phyloP scores from a whole-genome alignment of 768 basidiomycete genomes.

The Tremella mesenterica region DNA sequence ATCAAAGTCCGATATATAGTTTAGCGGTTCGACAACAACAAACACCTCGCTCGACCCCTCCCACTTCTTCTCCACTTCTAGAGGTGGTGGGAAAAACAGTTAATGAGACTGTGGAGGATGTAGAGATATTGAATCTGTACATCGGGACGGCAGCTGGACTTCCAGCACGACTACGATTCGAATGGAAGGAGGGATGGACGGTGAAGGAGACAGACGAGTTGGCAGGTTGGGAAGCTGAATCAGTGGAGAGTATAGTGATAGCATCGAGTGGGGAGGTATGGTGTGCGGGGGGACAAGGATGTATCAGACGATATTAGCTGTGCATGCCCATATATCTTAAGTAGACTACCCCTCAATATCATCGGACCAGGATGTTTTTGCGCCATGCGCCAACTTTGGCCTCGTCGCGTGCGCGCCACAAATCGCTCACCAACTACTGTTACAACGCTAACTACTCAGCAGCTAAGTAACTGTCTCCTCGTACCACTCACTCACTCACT shows the following conservation, averaged over 20 bases:
- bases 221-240: conserved; percentile 41
- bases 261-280: conserved; percentile 24
- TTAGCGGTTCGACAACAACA: conserved; percentile 11
- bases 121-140: conserved; percentile 16
- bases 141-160: conserved; percentile 37
- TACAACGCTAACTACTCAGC: too few relatives aligned
- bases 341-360: too few relatives aligned
- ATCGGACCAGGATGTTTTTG: too few relatives aligned
- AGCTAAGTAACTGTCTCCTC: too few relatives aligned
- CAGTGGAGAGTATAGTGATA: conserved; percentile 27
- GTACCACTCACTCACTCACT: too few relatives aligned
- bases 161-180: conserved; percentile 24
- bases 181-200: not conserved
- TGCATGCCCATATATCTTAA: too few relatives aligned
- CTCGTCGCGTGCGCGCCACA: too few relatives aligned
- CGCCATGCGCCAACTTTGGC: too few relatives aligned
- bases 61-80: too few relatives aligned
- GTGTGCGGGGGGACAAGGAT: conserved; percentile 42
- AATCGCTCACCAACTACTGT: too few relatives aligned
- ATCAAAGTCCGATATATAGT: conserved; percentile 29
- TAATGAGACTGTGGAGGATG: not conserved
- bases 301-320: conserved; percentile 34
- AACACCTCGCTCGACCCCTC: too few relatives aligned
- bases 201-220: conserved; percentile 31
- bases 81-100: too few relatives aligned